Base-by-base conservation (phyloP, 2,329 filamentous ascomycete species). In the Neofusicoccum ribis region DNA sequence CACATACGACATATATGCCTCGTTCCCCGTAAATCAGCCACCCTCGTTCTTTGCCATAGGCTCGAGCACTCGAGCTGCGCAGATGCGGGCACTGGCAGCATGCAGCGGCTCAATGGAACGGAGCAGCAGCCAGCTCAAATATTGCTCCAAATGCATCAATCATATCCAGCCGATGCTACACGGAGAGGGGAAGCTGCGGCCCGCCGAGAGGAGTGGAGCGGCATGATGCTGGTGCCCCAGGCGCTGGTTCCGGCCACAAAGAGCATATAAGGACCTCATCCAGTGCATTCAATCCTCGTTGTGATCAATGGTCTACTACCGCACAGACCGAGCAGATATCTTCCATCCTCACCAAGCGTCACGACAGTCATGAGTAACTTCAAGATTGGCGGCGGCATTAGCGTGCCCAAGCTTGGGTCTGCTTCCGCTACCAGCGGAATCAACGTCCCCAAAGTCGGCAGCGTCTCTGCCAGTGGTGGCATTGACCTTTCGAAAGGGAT, bases 151-250 rank as follows among this genome's bases (percentile, higher is more conserved):
- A 27, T 3, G 27, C 4, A 49, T 39, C 14, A 8, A 9, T 5
- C 7, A 37, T 14, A 37, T n/a, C 17, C 36, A n/a, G 5, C n/a
- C 7, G 37, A 37, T 62, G 59, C 59, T 23, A 9, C 43, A 50
- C 43, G 36, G 20, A 27, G 59, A 50, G 59, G 59, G 44, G 59
- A 62, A 62, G 46, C 20, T 62, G 46, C 46, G 43, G 46, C 47
- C 43, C 43, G 59, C 31, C 47, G 20, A 37, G 36, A 41, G 5
- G 34, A 31, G 7, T 27, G 15, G n/a, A 51, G 6, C 8, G 12
- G 8, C 2, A 62, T 36, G 2, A 9, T 14, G 1, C 8, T 15
- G 1, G 14, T 23, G 23, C 12, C 11, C n/a, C 20, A 27, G 31
- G 44, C 12, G 31, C 59, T 49, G 56, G 5, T 8, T 20, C n/a